Evolutionary conservation across 805 yeast genomes (phyloP), one percentile per base, ranked within the genome.

Genomic region (Teunomyces stri): DNA sequence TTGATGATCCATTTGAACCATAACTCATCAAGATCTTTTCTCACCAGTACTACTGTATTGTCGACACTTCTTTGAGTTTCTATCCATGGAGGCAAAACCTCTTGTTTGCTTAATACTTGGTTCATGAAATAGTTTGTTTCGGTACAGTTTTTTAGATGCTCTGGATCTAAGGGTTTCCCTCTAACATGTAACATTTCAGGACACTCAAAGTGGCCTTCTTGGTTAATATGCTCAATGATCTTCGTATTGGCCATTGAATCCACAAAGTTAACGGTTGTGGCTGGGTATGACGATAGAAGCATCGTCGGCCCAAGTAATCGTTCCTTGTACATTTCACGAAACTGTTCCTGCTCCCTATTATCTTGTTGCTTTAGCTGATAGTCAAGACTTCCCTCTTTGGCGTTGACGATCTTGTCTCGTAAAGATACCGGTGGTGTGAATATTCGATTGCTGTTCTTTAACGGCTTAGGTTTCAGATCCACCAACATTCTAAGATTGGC

Each of bases 21-120:
- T 13, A 48, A 65, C 2, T 56, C 45, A 35, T 70, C 75, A 27
- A 84, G 46, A 30, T 71, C 71, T 0, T 54, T 51, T 44, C 90
- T 64, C 45, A 87, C 81, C 0, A 57, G 57, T 2, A 56, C 59
- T 6, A 86, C 72, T 31, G 78, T 79, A 2, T 56, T 50, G 37
- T 77, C 75, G 3, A 85, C 79, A 1, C 79, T 74, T 15, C 79
- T 72, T 62, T 87, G 94, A 46, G 80, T 83, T 56, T 89, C 96
- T 31, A 90, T 84, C 97, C 97, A 90, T 0, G 96, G 96, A 0
- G 96, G 96, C 9, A 82, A 69, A 0, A 88, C 82, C 42, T 88
- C 90, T 62, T 90, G 96, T 37, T 80, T 77, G 51, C 76, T 79
- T 47, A 90, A 66, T 39, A 90, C 84, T 51, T 87, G 82, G 65